Percentiles rank a stretch among this genome's conserved stretches.
Evolutionary conservation across 2,329 filamentous ascomycete species (phyloP).

Genomic region (Didymosphaeria variabile): DNA sequence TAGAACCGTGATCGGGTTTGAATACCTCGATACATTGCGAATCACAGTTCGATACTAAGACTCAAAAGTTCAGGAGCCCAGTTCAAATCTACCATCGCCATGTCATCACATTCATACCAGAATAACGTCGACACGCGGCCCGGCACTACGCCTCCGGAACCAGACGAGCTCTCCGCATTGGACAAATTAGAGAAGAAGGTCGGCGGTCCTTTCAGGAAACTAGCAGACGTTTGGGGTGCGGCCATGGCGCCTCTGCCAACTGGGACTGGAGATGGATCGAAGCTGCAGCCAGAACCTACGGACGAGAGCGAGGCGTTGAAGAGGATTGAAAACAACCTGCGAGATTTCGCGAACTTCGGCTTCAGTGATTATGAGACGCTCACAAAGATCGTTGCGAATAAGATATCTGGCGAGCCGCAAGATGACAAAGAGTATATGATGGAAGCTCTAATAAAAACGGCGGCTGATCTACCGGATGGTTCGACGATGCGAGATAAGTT

Average conservation of each 20-base stretch:
- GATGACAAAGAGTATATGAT: constrained; percentile 71
- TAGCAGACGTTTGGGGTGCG: constrained; percentile 40
- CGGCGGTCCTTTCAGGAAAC: constrained; percentile 39
- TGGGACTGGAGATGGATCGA: constrained; percentile 56
- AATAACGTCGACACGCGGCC: constrained; percentile 45
- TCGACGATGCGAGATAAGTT: constrained; percentile 50
- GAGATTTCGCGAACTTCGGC: constrained; percentile 45
- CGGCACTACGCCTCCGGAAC: constrained; percentile 36
- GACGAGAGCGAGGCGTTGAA: constrained; percentile 43
- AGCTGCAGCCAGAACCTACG: constrained; percentile 44
- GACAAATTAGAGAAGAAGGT: constrained; percentile 42
- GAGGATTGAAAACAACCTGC: constrained; percentile 43
- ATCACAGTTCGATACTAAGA: background rate
- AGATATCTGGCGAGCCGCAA: constrained; percentile 60
- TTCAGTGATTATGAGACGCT: constrained; percentile 50
- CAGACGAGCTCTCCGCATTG: constrained; percentile 43
- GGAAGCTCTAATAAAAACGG: constrained; percentile 65
- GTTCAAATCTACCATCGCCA: background rate
- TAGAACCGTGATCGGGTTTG: background rate
- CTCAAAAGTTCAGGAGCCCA: background rate
- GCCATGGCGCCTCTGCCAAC: constrained; percentile 41
- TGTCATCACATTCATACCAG: constrained; percentile 12
- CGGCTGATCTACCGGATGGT: constrained; percentile 53
- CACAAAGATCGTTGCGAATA: constrained; percentile 46
- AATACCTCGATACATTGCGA: background rate